Evolutionary conservation across 495 filamentous ascomycete species (phyloP).

Genomic region (Trypethelium eluteriae): DNA sequence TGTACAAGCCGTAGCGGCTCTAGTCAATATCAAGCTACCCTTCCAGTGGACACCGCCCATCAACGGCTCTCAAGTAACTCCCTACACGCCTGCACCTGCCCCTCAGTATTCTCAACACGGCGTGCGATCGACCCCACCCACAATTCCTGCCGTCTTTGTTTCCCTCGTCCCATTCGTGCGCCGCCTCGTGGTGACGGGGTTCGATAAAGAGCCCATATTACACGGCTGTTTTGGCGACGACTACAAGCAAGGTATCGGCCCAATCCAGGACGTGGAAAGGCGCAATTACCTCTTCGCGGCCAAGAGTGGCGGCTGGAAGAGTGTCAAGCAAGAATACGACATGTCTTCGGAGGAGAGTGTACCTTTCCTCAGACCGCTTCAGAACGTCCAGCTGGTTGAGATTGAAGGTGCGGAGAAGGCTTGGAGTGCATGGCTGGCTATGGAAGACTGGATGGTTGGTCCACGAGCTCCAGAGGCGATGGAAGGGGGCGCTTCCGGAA

Average conservation of each 20-base stretch:
- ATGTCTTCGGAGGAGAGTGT: slow-evolving; percentile 70
- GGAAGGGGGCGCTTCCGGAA: slow-evolving; percentile 15
- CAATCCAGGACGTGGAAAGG: slow-evolving; percentile 80
- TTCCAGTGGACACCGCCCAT: slow-evolving; percentile 50
- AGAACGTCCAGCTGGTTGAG: slow-evolving; percentile 65
- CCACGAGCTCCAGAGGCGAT: slow-evolving; percentile 45
- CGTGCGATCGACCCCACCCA: slow-evolving; percentile 17
- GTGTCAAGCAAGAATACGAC: slow-evolving; percentile 85
- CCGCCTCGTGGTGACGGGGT: slow-evolving; percentile 82
- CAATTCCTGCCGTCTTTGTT: slow-evolving; percentile 39
- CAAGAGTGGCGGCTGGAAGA: slow-evolving; percentile 81
- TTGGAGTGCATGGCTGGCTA: slow-evolving; percentile 82
- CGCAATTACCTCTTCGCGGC: slow-evolving; percentile 92
- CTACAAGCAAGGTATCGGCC: slow-evolving; percentile 70
- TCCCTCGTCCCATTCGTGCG: slow-evolving; percentile 85
- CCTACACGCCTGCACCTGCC: slow-evolving; percentile 28
- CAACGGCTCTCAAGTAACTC: slow-evolving; percentile 29
- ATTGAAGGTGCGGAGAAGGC: slow-evolving; percentile 73
- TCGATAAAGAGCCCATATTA: slow-evolving; percentile 74
- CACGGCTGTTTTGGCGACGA: slow-evolving; percentile 95
- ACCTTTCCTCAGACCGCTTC: slow-evolving; percentile 76
- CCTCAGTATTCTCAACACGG: slow-evolving; percentile 22
- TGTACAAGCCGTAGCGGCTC: slow-evolving; percentile 83
- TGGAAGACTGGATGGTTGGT: slow-evolving; percentile 95
- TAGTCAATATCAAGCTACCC: slow-evolving; percentile 76